A percentile compares a stretch with the other conserved stretches of the same genome.
phyloP scores from a whole-genome alignment of 805 yeast genomes.

The Saturnispora halmiae region DNA sequence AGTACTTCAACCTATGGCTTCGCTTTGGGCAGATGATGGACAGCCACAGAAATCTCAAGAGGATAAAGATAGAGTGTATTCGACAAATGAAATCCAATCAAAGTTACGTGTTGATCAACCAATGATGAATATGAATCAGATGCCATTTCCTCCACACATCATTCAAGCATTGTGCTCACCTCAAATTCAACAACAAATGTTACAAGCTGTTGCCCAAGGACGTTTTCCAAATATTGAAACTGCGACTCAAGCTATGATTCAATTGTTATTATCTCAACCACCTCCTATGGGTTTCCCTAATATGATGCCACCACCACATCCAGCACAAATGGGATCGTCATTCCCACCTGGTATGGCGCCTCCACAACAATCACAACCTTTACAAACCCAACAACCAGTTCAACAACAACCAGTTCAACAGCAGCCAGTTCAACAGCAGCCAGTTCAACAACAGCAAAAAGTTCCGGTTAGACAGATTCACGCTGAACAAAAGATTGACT shows the following conservation, averaged over 20 bases:
- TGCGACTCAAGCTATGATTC: slow-evolving; percentile 28
- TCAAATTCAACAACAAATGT: slow-evolving; percentile 24
- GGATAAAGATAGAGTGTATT: slow-evolving; percentile 40
- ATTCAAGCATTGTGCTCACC: slow-evolving; percentile 19
- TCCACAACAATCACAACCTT: slow-evolving; percentile 14
- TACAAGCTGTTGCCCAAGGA: slow-evolving; percentile 27
- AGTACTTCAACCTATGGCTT: slow-evolving; percentile 58
- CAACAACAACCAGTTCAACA: slow-evolving; percentile 18
- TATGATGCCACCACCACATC: slow-evolving; percentile 18
- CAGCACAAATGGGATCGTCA: neutral
- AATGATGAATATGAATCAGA: slow-evolving; percentile 17
- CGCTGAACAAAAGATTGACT: slow-evolving; percentile 8
- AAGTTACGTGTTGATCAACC: slow-evolving; percentile 40
- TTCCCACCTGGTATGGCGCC: neutral
- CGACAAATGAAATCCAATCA: slow-evolving; percentile 81
- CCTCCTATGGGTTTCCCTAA: slow-evolving; percentile 11
- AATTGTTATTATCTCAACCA: slow-evolving; percentile 22
- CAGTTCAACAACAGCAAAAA: slow-evolving; percentile 16
- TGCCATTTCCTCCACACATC: slow-evolving; percentile 21
- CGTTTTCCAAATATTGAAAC: slow-evolving; percentile 26
- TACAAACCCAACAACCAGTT: slow-evolving; percentile 11
- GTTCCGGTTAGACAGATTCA: slow-evolving; percentile 16
- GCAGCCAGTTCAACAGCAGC: slow-evolving; percentile 11
- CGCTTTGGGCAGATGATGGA: slow-evolving; percentile 47
- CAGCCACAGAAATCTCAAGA: slow-evolving; percentile 15